Base-by-base conservation (phyloP, 2,329 filamentous ascomycete species). In the Ceratocystis eucalypticola region DNA sequence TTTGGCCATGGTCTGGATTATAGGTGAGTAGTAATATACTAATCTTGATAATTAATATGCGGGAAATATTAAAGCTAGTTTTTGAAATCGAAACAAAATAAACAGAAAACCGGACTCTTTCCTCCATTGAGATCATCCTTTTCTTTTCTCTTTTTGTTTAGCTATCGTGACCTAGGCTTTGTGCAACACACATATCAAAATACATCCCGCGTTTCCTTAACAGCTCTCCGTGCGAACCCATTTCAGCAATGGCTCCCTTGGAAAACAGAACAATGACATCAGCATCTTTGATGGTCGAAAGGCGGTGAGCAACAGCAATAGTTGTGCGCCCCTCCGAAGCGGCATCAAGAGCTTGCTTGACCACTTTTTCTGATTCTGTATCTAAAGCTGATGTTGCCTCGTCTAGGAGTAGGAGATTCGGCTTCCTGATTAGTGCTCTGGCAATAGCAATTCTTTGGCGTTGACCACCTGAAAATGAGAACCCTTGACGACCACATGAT, bases 401-500 rank as follows among this genome's bases (percentile, higher is more conserved):
- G 70, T 91, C 88, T 0, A 91, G 77, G 5, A 91, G 81, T 2
- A 91, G 75, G 1, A 91, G 82, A 0, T 78, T 76, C 0, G 88
- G 88, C 63, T 84, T 77, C 59, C 86, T 83, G 65, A 91, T 79
- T 33, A 91, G 84, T 10, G 85, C 85, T 6, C 88, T 79, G 0
- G 88, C 88, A 69, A 91, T 91, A 7, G 87, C 86, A 44, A 89
- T 81, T 25, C 86, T 83, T 73, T 91, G 88, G 6, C 87, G 78
- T 72, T 91, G 87, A 0, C 88, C 88, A 28, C 88, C 88, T 1
- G 85, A 89, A 1, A 91, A 76, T 67, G 87, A 85, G 20, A 86
- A 82, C 0, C 87, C 87, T 62, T 83, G 82, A 70, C 86, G 82
- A 1, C 88, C 87, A 25, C 88, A 86, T 0, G 79, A 76, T 0